Conservation (phyloP, 2,329 filamentous ascomycete genomes). For the Talaromyces sp. region DNA sequence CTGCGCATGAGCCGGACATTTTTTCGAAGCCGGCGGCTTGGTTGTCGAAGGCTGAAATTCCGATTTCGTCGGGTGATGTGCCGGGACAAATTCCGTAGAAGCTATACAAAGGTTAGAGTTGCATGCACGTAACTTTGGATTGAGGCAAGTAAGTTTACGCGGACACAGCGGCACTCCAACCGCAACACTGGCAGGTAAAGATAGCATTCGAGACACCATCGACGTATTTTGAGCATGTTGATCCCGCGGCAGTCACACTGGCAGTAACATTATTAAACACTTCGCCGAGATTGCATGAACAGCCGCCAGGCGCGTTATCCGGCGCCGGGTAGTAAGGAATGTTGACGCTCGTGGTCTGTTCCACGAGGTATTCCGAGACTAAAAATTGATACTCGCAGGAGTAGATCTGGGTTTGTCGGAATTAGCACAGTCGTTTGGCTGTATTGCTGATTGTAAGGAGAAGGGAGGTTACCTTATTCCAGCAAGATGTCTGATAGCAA, state of each 20-base stretch:
- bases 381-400: conserved; percentile 44
- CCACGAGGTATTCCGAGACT: conserved; percentile 35
- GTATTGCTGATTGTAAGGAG: no score
- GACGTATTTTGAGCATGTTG: not conserved
- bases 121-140: not conserved
- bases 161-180: conserved; percentile 37
- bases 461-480: conserved; percentile 35
- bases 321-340: conserved; percentile 44
- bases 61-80: conserved; percentile 26
- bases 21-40: conserved; percentile 1
- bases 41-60: not conserved
- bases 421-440: no score
- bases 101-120: conserved; percentile 12
- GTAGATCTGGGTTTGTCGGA: conserved; percentile 30
- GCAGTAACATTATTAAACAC: conserved; percentile 27
- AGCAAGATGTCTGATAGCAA: conserved; percentile 31
- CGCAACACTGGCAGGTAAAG: conserved; percentile 37
- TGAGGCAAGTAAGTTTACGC: conserved; percentile 27
- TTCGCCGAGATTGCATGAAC: conserved; percentile 40
- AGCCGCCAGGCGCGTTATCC: conserved; percentile 34
- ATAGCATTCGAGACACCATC: conserved; percentile 26
- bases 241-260: not conserved
- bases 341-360: conserved; percentile 33
- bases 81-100: conserved; percentile 35
- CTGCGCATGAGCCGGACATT: conserved; percentile 19